Evolutionary conservation across 768 basidiomycete genomes (phyloP).

Genomic region (Rhizopogon vulgaris): DNA sequence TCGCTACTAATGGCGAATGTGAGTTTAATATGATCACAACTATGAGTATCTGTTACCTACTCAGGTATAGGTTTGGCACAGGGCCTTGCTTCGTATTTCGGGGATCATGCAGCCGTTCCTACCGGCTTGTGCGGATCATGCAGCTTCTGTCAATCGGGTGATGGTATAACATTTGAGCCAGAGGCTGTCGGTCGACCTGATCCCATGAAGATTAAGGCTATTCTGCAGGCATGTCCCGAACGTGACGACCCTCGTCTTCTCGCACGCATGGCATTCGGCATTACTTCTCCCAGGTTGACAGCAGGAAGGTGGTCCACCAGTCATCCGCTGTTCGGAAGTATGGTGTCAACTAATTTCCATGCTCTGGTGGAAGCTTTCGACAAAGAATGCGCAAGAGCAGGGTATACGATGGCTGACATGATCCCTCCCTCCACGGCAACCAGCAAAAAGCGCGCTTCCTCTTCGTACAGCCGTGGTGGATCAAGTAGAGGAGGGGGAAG

Average conservation of each 20-base stretch:
- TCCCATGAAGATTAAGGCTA: conserved; percentile 26
- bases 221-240: conserved; percentile 37
- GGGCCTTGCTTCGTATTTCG: conserved; percentile 37
- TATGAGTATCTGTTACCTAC: background rate
- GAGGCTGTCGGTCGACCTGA: conserved; percentile 16
- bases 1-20: conserved; percentile 35
- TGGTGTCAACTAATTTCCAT: conserved; percentile 35
- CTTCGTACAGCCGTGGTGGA: background rate
- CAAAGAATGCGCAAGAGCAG: conserved; percentile 32
- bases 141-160: conserved; percentile 35
- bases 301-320: conserved; percentile 32
- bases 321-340: conserved; percentile 39
- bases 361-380: conserved; percentile 36
- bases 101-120: conserved; percentile 34
- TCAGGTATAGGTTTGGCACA: conserved; percentile 33
- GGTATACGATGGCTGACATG: conserved; percentile 17
- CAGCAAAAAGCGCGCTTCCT: conserved; percentile 7
- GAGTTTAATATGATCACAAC: conserved; percentile 2
- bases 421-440: background rate
- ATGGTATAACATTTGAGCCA: conserved; percentile 26
- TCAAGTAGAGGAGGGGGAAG: background rate
- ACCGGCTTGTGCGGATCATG: conserved; percentile 36
- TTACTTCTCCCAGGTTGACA: conserved; percentile 40
- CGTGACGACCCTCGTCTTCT: conserved; percentile 44
- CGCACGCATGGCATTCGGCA: conserved; percentile 46